A percentile compares a stretch with the other conserved stretches of the same genome.
These are phyloP conservation scores for Wickerhamiella occidentalis DNA, from an alignment of 805 yeast genomes.

Conservation along the genomic window DNA sequence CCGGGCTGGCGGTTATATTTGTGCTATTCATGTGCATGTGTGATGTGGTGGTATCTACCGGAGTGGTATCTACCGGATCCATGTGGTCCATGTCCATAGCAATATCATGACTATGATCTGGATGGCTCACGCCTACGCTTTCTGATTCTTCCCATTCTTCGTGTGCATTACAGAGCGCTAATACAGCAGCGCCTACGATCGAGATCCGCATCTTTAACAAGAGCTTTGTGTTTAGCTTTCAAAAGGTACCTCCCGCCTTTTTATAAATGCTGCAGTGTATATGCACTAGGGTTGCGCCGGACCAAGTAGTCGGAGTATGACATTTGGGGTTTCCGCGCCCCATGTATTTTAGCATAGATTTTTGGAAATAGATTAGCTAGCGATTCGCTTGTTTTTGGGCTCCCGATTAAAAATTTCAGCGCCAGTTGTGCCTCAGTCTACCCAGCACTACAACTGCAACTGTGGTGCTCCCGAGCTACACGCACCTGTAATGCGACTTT, in stretches of 20 bases:
- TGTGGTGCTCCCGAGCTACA: background rate
- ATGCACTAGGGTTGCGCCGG: conserved; percentile 2
- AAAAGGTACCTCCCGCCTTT: background rate
- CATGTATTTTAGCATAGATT: background rate
- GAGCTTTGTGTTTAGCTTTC: background rate
- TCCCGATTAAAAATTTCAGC: too few relatives aligned
- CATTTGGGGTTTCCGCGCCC: background rate
- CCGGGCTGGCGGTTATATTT: conserved; percentile 3
- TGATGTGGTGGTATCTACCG: too few relatives aligned
- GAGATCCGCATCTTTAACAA: background rate
- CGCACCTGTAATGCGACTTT: conserved; percentile 1
- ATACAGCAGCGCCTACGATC: background rate
- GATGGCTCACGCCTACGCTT: background rate
- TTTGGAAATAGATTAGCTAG: background rate
- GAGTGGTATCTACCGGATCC: background rate
- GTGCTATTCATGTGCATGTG: background rate
- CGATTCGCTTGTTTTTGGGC: too few relatives aligned
- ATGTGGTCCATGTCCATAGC: background rate
- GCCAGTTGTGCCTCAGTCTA: too few relatives aligned
- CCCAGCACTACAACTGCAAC: background rate
- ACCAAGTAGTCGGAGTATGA: background rate
- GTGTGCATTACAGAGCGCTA: conserved; percentile 3
- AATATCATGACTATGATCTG: background rate
- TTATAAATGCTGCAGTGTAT: background rate
- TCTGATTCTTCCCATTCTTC: conserved; percentile 1